Conservation (phyloP, 2,329 filamentous ascomycete species). For the Salinomyces thailandicus region DNA sequence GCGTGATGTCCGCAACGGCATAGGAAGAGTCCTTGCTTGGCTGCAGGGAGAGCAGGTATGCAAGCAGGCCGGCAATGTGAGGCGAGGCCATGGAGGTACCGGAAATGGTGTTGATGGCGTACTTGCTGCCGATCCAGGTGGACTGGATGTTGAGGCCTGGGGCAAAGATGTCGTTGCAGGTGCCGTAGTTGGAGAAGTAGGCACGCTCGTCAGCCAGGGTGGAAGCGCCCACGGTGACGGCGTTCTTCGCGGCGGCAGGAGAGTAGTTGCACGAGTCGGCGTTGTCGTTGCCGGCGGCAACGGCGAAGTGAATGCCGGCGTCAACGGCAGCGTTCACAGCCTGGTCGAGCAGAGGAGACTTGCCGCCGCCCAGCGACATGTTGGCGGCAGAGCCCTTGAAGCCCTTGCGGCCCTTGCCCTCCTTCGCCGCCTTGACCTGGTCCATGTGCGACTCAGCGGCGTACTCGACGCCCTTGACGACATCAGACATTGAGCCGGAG, state of each 20-base stretch:
- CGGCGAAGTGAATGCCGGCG: slow-evolving; percentile 90
- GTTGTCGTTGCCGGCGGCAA: slow-evolving; percentile 97
- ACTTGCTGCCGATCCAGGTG: slow-evolving; percentile 95
- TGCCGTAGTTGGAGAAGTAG: slow-evolving; percentile 99
- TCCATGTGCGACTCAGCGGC: slow-evolving; percentile 71
- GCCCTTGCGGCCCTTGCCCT: slow-evolving; percentile 70
- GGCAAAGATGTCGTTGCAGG: slow-evolving; percentile 98
- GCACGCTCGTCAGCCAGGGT: slow-evolving; percentile 90
- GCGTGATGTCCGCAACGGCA: slow-evolving; percentile 78
- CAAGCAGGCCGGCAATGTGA: slow-evolving; percentile 89
- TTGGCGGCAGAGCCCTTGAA: slow-evolving; percentile 99
- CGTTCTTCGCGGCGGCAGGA: slow-evolving; percentile 80
- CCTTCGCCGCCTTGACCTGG: slow-evolving; percentile 68
- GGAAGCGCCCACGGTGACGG: slow-evolving; percentile 91
- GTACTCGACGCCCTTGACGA: slow-evolving; percentile 96
- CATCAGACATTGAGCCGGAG: slow-evolving; percentile 96
- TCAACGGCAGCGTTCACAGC: slow-evolving; percentile 90
- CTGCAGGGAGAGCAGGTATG: slow-evolving; percentile 96
- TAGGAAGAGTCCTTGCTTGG: slow-evolving; percentile 83
- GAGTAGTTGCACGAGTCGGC: slow-evolving; percentile 99
- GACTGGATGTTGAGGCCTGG: slow-evolving; percentile 84
- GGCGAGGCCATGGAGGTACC: slow-evolving; percentile 99
- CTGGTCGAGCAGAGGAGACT: slow-evolving; percentile 80
- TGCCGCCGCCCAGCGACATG: slow-evolving; percentile 98
- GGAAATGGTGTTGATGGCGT: slow-evolving; percentile 96